These are phyloP conservation scores for Podospora didyma DNA, from an alignment of 495 filamentous ascomycete genomes.

Conservation along the genomic window DNA sequence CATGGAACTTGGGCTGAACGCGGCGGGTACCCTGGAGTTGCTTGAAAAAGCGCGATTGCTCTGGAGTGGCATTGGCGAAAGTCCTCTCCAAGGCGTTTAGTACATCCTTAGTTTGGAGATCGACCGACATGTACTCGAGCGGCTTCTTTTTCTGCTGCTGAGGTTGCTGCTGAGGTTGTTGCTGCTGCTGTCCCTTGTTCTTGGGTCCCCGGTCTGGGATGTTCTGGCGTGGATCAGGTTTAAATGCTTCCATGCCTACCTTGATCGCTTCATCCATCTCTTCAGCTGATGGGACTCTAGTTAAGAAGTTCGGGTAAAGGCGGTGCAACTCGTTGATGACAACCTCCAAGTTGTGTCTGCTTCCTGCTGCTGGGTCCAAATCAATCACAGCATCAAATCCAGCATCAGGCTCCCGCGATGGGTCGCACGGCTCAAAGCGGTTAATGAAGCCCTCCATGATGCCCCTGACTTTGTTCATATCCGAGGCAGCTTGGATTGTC, in stretches of 20 bases:
- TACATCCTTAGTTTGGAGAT: conserved; percentile 56
- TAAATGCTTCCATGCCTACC: conserved; percentile 70
- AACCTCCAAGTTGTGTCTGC: conserved; percentile 81
- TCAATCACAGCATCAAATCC: conserved; percentile 80
- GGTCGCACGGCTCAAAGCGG: conserved; percentile 76
- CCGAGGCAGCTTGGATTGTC: conserved; percentile 80
- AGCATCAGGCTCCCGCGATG: conserved; percentile 60
- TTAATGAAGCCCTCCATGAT: conserved; percentile 95
- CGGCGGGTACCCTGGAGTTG: conserved; percentile 68
- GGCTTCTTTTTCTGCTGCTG: conserved; percentile 46
- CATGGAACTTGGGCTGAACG: conserved; percentile 82
- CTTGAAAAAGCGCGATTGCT: conserved; percentile 63
- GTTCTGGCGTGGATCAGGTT: conserved; percentile 68
- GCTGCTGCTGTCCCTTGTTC: conserved; percentile 38
- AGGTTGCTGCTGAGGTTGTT: conserved; percentile 28
- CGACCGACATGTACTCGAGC: conserved; percentile 81
- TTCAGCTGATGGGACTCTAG: conserved; percentile 61
- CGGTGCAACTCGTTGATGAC: conserved; percentile 65
- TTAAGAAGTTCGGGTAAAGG: conserved; percentile 71
- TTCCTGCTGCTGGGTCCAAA: conserved; percentile 70
- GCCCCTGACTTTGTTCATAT: conserved; percentile 62
- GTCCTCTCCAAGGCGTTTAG: conserved; percentile 58
- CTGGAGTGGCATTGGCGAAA: conserved; percentile 51
- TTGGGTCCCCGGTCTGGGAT: conserved; percentile 48
- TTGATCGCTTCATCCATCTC: conserved; percentile 81